A percentile compares a stretch with the other conserved stretches of the same genome.
Evolutionary conservation across 345 rosid species (phyloP).

Genomic region (Brassica nigra): DNA sequence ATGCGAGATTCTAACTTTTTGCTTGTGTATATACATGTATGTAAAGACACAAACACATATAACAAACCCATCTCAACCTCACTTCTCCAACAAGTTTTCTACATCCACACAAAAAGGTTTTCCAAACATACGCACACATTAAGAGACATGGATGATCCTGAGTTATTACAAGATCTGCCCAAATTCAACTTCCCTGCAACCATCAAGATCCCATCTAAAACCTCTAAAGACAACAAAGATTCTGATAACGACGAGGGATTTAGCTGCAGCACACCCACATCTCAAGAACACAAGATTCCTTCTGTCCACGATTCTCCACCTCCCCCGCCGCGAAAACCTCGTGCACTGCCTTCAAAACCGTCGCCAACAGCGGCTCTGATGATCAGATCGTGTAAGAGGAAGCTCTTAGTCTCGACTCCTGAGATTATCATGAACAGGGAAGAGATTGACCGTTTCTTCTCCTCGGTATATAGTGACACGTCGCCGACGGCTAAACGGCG

Average conservation of each 20-base stretch:
- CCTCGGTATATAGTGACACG: conserved; percentile 30
- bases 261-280: conserved; percentile 38
- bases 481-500: conserved; percentile 29
- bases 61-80: conserved; percentile 36
- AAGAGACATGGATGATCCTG: conserved; percentile 43
- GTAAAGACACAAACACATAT: conserved; percentile 40
- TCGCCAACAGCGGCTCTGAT: conserved; percentile 34
- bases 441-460: conserved; percentile 40
- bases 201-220: conserved; percentile 35
- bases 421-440: conserved; percentile 39
- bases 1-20: conserved; percentile 22
- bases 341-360: conserved; percentile 29
- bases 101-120: conserved; percentile 15
- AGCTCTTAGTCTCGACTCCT: conserved; percentile 38
- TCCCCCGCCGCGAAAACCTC: conserved; percentile 40
- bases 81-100: conserved; percentile 39
- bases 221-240: not conserved
- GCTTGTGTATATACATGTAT: conserved; percentile 3
- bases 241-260: not conserved
- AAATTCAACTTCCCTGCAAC: conserved; percentile 21
- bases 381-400: conserved; percentile 44
- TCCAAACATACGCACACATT: not conserved
- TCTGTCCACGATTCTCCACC: conserved; percentile 35
- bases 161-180: conserved; percentile 32
- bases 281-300: conserved; percentile 43